A percentile compares a stretch with the other conserved stretches of the same genome.
Conservation (phyloP, 176 grass and related monocot species). For the maize (Zea mays) region Zm-B73-REFERENCE-NAM-5.0 NC_050103.1:22778001-22778500, state of each 20-base stretch:
- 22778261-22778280: too few relatives aligned
- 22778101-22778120: slow-evolving; percentile 54
- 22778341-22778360: not conserved
- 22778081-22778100: slow-evolving; percentile 38
- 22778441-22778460: too few relatives aligned
- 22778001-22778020: slow-evolving; percentile 58
- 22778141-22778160: slow-evolving; percentile 47
- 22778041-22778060: slow-evolving; percentile 53
- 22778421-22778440: too few relatives aligned
- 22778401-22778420: not conserved
- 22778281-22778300: too few relatives aligned
- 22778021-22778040: slow-evolving; percentile 42
- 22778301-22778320: too few relatives aligned
- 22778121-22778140: slow-evolving; percentile 15
- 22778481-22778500: too few relatives aligned
- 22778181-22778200: slow-evolving; percentile 21
- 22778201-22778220: too few relatives aligned
- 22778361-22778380: not conserved
- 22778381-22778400: not conserved
- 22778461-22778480: too few relatives aligned
- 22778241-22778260: too few relatives aligned
- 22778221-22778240: too few relatives aligned
- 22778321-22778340: not conserved
- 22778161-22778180: slow-evolving; percentile 67
- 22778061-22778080: slow-evolving; percentile 50